Conservation (phyloP, 306 rosid species). For the Prosopis cineraria region DNA sequence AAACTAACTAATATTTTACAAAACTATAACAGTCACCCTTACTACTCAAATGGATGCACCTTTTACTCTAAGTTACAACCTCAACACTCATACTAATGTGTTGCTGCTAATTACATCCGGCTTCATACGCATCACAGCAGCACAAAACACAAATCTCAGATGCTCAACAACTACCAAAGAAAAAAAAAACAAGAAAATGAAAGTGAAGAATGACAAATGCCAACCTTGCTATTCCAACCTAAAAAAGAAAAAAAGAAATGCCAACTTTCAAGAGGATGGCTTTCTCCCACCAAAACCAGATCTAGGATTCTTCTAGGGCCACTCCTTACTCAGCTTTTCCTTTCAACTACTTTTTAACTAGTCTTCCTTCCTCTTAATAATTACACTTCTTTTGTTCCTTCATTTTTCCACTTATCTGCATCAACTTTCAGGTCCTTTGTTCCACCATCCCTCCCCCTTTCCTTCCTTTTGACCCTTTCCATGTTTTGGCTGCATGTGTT, state of each 20-base stretch:
- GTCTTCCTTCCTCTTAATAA: not conserved
- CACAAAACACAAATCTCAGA: not conserved
- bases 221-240: not conserved
- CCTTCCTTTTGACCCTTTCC: not conserved
- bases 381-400: not conserved
- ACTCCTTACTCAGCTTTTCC: not conserved
- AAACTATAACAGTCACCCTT: too few species aligned
- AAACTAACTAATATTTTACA: too few species aligned
- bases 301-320: not conserved
- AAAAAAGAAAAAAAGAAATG: not conserved
- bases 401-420: not conserved
- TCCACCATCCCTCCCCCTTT: not conserved
- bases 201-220: not conserved
- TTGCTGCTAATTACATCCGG: not conserved
- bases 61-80: not conserved
- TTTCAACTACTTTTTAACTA: not conserved
- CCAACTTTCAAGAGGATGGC: not conserved
- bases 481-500: not conserved
- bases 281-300: not conserved
- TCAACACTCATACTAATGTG: not conserved
- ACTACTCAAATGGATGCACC: not conserved
- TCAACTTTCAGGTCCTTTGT: not conserved
- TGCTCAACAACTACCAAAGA: not conserved
- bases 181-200: not conserved
- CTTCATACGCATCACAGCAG: not conserved